phyloP scores from a whole-genome alignment of 257 asterid genomes.

The Ballota nigra region DNA sequence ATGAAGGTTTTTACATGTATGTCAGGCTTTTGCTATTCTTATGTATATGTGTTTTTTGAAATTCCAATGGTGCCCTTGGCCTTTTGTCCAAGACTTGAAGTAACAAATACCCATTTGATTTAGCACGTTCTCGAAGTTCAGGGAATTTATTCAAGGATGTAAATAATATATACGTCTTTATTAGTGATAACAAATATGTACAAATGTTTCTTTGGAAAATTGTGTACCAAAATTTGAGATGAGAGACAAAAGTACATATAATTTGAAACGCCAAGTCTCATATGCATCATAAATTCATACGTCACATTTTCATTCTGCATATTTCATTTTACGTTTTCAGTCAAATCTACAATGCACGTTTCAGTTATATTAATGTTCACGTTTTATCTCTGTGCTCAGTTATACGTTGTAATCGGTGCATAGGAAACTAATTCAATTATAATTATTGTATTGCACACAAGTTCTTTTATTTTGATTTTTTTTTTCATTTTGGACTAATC shows the following conservation, averaged over 20 bases:
- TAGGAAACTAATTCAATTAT: too few relatives aligned
- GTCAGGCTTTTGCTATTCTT: slow-evolving; percentile 11
- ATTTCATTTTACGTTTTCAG: too few relatives aligned
- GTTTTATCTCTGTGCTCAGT: too few relatives aligned
- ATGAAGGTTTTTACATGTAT: slow-evolving; percentile 18
- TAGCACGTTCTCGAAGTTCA: background rate
- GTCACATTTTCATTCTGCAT: too few relatives aligned
- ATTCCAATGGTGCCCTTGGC: slow-evolving; percentile 17
- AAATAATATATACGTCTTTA: background rate
- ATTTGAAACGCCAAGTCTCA: too few relatives aligned
- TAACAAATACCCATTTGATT: slow-evolving; percentile 23
- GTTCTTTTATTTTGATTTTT: background rate
- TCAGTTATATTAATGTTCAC: too few relatives aligned
- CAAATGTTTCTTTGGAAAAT: too few relatives aligned
- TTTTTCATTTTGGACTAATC: background rate
- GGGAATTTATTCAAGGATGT: background rate
- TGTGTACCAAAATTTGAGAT: too few relatives aligned
- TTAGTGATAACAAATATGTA: background rate
- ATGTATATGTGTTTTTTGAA: background rate
- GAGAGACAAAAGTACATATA: too few relatives aligned
- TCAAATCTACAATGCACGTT: too few relatives aligned
- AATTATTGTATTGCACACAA: background rate
- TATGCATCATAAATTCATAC: too few relatives aligned
- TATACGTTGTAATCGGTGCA: too few relatives aligned
- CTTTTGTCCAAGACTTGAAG: slow-evolving; percentile 29